Conservation (phyloP, 2,329 filamentous ascomycete genomes). For the Coniochaeta sp. region DNA sequence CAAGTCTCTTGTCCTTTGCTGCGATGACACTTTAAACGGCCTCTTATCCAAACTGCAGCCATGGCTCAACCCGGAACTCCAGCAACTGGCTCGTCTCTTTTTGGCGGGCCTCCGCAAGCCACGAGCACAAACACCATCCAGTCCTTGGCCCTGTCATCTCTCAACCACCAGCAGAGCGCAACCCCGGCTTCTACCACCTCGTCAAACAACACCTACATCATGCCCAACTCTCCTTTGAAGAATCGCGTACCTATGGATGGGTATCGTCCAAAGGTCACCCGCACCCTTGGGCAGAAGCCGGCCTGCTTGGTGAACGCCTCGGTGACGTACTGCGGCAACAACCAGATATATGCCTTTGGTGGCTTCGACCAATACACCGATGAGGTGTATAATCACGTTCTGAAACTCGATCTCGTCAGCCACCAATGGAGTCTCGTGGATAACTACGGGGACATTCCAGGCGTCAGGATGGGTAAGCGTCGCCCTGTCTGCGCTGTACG, state of each 20-base stretch:
- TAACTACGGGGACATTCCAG: slow-evolving; percentile 97
- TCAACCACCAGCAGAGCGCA: slow-evolving; percentile 6
- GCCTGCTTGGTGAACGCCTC: slow-evolving; percentile 97
- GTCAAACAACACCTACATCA: slow-evolving; percentile 77
- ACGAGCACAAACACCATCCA: slow-evolving; percentile 12
- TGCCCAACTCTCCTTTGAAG: slow-evolving; percentile 77
- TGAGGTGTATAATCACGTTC: slow-evolving; percentile 97
- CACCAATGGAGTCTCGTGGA: slow-evolving; percentile 94
- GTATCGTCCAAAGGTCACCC: slow-evolving; percentile 77
- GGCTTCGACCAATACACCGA: slow-evolving; percentile 99
- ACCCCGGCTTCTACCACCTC: slow-evolving; percentile 34
- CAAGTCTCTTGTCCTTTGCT: background rate
- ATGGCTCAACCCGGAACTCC: slow-evolving; percentile 40
- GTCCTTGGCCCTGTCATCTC: slow-evolving; percentile 16
- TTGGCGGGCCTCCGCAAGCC: slow-evolving; percentile 31
- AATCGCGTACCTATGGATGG: slow-evolving; percentile 58
- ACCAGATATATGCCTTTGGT: slow-evolving; percentile 96
- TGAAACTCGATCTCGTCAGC: slow-evolving; percentile 77
- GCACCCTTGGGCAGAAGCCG: slow-evolving; percentile 71
- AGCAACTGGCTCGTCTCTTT: slow-evolving; percentile 31
- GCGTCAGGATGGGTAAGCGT: slow-evolving; percentile 82
- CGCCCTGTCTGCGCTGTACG: slow-evolving; percentile 5
- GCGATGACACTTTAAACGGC: background rate
- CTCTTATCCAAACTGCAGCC: slow-evolving; percentile 14
- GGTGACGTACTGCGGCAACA: slow-evolving; percentile 96